Evolutionary conservation across 2,329 filamentous ascomycete genomes (phyloP).

Genomic region (Chalaropsis ovoidea): DNA sequence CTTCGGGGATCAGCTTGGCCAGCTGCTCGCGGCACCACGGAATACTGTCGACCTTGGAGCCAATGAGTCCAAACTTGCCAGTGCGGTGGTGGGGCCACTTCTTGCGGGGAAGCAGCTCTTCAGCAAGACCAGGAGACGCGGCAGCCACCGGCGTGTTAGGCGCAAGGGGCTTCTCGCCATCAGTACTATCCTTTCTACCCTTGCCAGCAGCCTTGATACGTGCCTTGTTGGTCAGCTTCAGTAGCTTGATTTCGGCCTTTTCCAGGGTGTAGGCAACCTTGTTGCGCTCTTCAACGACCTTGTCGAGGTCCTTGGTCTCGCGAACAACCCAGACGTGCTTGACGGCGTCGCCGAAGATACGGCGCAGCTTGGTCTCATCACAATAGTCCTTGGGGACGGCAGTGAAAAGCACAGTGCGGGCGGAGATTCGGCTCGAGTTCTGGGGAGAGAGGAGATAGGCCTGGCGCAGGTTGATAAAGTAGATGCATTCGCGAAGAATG

Average conservation of each 20-base stretch:
- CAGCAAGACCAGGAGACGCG: conserved; percentile 37
- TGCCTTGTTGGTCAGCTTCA: conserved; percentile 64
- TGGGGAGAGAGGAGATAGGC: conserved; percentile 79
- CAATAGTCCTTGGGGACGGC: conserved; percentile 72
- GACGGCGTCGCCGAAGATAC: conserved; percentile 72
- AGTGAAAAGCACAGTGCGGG: conserved; percentile 80
- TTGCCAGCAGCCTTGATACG: conserved; percentile 49
- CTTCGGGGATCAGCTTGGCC: conserved; percentile 50
- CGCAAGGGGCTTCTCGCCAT: conserved; percentile 36
- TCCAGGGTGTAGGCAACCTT: conserved; percentile 73
- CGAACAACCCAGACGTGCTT: conserved; percentile 76
- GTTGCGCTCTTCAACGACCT: conserved; percentile 72
- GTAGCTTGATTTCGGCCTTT: conserved; percentile 73
- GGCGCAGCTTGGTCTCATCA: conserved; percentile 62
- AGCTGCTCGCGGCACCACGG: conserved; percentile 60
- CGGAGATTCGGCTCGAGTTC: conserved; percentile 77
- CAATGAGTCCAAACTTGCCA: conserved; percentile 55
- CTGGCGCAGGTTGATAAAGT: conserved; percentile 85
- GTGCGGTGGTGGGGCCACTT: conserved; percentile 60
- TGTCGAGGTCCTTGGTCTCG: conserved; percentile 65
- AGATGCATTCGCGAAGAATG: conserved; percentile 78
- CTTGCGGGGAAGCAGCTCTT: conserved; percentile 56
- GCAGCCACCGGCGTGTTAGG: conserved; percentile 38
- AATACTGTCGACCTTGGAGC: conserved; percentile 66
- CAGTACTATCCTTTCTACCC: conserved; percentile 46